These are phyloP conservation scores for Mortierella sp. DNA, from an alignment of 371 early-diverging fungal genomes.

Conservation along the genomic window DNA sequence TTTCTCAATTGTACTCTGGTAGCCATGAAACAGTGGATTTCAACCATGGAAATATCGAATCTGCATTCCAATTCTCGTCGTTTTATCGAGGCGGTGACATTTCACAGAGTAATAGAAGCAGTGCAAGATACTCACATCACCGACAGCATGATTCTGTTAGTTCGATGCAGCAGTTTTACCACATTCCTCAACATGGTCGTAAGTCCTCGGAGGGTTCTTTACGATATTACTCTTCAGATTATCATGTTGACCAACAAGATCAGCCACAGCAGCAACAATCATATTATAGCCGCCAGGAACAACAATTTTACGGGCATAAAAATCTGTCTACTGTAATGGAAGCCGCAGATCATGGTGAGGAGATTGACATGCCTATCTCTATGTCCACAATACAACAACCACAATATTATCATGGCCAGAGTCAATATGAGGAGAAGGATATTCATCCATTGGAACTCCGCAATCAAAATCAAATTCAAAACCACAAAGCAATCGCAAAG, in stretches of 20 bases:
- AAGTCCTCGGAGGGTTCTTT: not conserved
- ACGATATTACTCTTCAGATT: slow-evolving; percentile 3
- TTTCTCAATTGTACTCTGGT: not conserved
- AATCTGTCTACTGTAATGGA: slow-evolving; percentile 1
- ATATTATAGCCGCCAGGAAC: not conserved
- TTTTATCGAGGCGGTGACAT: not conserved
- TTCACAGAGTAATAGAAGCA: slow-evolving; percentile 10
- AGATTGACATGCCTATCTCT: not conserved
- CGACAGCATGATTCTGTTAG: slow-evolving; percentile 38
- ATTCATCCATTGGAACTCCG: not conserved
- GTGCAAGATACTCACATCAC: slow-evolving; percentile 24
- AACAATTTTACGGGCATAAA: not conserved
- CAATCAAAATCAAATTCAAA: not conserved
- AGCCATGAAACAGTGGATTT: not conserved
- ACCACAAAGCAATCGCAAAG: slow-evolving; percentile 8
- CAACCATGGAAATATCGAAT: not conserved
- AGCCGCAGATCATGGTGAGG: not conserved
- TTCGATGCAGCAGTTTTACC: slow-evolving; percentile 49
- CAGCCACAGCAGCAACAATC: not conserved
- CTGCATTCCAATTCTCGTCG: slow-evolving; percentile 7
- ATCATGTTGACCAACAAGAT: not conserved
- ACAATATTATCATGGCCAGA: not conserved
- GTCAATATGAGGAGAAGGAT: too few species aligned
- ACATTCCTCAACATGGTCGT: not conserved
- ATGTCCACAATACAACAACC: not conserved